A percentile compares a stretch with the other conserved stretches of the same genome.
Evolutionary conservation across 2,329 filamentous ascomycete species (phyloP).

Genomic region (Aspergillus aculeatus): DNA sequence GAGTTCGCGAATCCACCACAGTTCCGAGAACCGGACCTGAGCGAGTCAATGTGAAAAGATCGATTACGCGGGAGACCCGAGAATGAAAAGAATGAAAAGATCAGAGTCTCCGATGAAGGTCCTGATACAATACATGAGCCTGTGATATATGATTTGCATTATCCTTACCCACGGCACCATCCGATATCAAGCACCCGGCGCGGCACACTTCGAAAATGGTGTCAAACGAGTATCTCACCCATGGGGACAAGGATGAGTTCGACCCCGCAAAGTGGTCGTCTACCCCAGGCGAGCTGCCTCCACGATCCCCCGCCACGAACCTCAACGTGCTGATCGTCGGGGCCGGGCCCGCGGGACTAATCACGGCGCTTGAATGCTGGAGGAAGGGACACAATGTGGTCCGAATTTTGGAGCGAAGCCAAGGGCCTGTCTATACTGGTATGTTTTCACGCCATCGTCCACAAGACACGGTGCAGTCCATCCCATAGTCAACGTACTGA

Average conservation of each 20-base stretch:
- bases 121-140: too few species aligned
- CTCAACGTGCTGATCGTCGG: conserved; percentile 27
- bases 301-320: conserved; percentile 14
- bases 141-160: too few species aligned
- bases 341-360: conserved; percentile 28
- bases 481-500: background rate
- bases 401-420: conserved; percentile 24
- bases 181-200: too few species aligned
- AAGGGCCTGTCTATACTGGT: conserved; percentile 9
- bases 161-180: too few species aligned
- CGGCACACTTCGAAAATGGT: background rate
- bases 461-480: too few species aligned
- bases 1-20: too few species aligned
- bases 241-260: background rate
- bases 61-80: too few species aligned
- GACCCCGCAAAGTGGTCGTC: background rate
- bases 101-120: too few species aligned
- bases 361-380: conserved; percentile 28
- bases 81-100: too few species aligned
- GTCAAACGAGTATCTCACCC: conserved; percentile 1
- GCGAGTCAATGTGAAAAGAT: too few species aligned
- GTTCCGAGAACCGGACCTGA: too few species aligned
- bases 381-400: conserved; percentile 29
- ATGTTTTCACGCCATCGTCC: too few species aligned
- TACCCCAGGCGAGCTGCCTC: conserved; percentile 5